A percentile compares a stretch with the other conserved stretches of the same genome.
Evolutionary conservation across 73 alveolate species (phyloP).

Genomic region (Stentor coeruleus): DNA sequence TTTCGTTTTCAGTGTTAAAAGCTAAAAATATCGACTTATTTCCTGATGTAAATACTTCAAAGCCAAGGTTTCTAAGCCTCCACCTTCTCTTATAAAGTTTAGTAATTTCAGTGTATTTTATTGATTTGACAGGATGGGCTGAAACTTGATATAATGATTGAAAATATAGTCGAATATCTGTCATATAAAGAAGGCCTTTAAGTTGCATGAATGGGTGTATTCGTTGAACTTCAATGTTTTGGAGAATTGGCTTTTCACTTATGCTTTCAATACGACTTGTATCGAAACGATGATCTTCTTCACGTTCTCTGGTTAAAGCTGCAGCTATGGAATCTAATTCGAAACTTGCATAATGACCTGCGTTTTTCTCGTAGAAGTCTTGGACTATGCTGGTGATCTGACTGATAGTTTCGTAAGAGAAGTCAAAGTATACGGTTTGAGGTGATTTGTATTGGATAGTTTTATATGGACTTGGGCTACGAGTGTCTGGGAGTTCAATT

Average conservation of each 20-base stretch:
- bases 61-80: constrained; percentile 85
- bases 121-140: constrained; percentile 78
- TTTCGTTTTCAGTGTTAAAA: constrained; percentile 71
- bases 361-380: constrained; percentile 10
- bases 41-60: constrained; percentile 77
- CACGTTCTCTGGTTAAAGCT: constrained; percentile 30
- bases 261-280: constrained; percentile 85
- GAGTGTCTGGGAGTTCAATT: constrained; percentile 3
- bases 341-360: constrained; percentile 24
- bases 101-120: constrained; percentile 66
- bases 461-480: constrained; percentile 16
- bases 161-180: constrained; percentile 89
- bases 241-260: constrained; percentile 84
- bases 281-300: constrained; percentile 64
- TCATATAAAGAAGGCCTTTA: constrained; percentile 84
- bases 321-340: constrained; percentile 32
- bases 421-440: constrained; percentile 8
- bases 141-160: constrained; percentile 84
- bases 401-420: constrained; percentile 8
- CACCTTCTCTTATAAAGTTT: constrained; percentile 84
- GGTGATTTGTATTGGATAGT: not conserved
- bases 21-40: constrained; percentile 74
- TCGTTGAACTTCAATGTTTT: constrained; percentile 72
- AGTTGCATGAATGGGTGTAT: constrained; percentile 85
- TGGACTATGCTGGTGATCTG: constrained; percentile 4